A percentile compares a stretch with the other conserved stretches of the same genome.
Evolutionary conservation across 352 stramenopile species (phyloP).

Genomic region (Phytophthora nicotianae): DNA sequence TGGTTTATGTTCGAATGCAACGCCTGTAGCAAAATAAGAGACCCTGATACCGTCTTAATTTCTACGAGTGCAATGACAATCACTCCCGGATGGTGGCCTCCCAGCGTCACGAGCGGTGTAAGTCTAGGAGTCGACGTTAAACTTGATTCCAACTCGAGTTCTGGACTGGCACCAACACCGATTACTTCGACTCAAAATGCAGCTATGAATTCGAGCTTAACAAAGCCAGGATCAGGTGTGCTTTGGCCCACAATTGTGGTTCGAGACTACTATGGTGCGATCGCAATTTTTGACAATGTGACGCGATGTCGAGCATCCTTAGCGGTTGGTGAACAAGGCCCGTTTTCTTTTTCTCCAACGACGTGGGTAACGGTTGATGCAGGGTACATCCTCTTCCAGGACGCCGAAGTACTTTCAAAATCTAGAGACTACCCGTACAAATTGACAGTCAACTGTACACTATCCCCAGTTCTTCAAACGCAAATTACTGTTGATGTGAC

Average conservation of each 20-base stretch:
- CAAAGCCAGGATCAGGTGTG: slow-evolving; percentile 18
- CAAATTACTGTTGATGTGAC: slow-evolving; percentile 39
- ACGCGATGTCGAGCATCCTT: slow-evolving; percentile 33
- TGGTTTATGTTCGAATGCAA: slow-evolving; percentile 47
- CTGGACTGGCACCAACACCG: background rate
- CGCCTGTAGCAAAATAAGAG: slow-evolving; percentile 28
- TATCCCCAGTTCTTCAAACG: slow-evolving; percentile 25
- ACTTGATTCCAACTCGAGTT: slow-evolving; percentile 10
- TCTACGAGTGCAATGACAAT: slow-evolving; percentile 53
- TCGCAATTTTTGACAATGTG: slow-evolving; percentile 56
- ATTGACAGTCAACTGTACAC: slow-evolving; percentile 49
- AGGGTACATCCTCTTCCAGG: slow-evolving; percentile 61
- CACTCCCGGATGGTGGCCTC: slow-evolving; percentile 60
- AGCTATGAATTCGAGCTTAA: slow-evolving; percentile 13
- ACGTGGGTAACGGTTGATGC: slow-evolving; percentile 26
- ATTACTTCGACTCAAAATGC: slow-evolving; percentile 5
- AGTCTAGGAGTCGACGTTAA: slow-evolving; percentile 37
- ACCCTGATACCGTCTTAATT: slow-evolving; percentile 6
- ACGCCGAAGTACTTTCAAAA: slow-evolving; percentile 42
- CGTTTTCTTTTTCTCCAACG: slow-evolving; percentile 54
- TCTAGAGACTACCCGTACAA: slow-evolving; percentile 41
- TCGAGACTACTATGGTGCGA: slow-evolving; percentile 60
- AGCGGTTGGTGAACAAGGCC: slow-evolving; percentile 27
- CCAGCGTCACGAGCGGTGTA: slow-evolving; percentile 65
- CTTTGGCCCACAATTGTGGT: slow-evolving; percentile 71